Conservation (phyloP, 768 basidiomycete species). For the Trametes maxima region DNA sequence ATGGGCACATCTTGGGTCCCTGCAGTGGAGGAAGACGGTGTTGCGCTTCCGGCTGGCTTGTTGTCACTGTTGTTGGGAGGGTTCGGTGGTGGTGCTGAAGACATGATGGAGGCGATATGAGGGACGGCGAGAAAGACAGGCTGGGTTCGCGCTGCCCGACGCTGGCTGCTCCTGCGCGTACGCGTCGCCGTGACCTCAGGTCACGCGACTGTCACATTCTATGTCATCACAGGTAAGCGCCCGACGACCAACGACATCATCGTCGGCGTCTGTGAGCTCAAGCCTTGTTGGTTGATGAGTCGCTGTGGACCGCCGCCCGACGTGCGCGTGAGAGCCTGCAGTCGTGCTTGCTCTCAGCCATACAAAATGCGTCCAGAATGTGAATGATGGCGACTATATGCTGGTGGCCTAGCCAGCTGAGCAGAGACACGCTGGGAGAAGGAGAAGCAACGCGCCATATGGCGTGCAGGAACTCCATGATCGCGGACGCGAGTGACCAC, state of each 20-base stretch:
- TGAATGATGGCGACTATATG: neutral
- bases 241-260: neutral
- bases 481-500: neutral
- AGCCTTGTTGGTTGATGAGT: too few species aligned
- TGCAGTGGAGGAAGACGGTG: constrained; percentile 36
- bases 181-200: constrained; percentile 22
- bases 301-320: too few species aligned
- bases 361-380: neutral
- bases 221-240: neutral
- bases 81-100: constrained; percentile 56
- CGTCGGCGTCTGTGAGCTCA: neutral
- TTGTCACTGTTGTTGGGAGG: constrained; percentile 36
- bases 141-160: constrained; percentile 1
- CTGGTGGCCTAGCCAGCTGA: neutral
- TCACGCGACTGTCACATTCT: constrained; percentile 14
- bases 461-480: constrained; percentile 5
- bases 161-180: constrained; percentile 19
- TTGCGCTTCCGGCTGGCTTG: constrained; percentile 54
- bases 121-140: neutral
- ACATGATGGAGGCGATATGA: constrained; percentile 43
- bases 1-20: constrained; percentile 47
- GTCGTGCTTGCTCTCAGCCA: neutral
- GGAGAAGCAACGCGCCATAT: constrained; percentile 10
- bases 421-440: neutral
- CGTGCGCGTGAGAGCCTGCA: too few species aligned